These are phyloP conservation scores for Hericium erinaceus DNA, from an alignment of 768 basidiomycete genomes.

Conservation along the genomic window DNA sequence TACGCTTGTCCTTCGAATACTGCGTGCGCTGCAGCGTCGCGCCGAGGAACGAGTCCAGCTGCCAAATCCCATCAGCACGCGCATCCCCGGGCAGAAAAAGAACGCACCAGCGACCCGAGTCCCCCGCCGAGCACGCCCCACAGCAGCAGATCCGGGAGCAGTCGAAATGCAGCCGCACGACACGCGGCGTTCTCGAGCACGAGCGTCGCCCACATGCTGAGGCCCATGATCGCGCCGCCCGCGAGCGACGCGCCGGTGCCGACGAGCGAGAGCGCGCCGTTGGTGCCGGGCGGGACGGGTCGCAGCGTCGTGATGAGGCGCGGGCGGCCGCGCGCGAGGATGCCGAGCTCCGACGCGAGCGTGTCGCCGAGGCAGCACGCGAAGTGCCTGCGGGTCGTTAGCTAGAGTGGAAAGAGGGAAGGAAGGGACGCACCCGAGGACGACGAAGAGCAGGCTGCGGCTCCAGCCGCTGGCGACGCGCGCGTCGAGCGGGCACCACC, in stretches of 20 bases:
- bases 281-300: constrained; percentile 79
- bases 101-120: constrained; percentile 68
- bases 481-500: constrained; percentile 57
- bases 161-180: constrained; percentile 26
- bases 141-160: constrained; percentile 35
- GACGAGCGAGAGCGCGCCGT: constrained; percentile 72
- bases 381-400: constrained; percentile 53
- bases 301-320: constrained; percentile 71
- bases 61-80: neutral
- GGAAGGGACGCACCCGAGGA: constrained; percentile 45
- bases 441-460: constrained; percentile 50
- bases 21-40: constrained; percentile 79
- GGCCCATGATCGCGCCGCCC: constrained; percentile 69
- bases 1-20: constrained; percentile 51
- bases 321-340: constrained; percentile 62
- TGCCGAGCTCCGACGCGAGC: constrained; percentile 88
- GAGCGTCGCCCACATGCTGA: constrained; percentile 45
- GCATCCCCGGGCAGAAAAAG: neutral
- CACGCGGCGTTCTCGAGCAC: constrained; percentile 55
- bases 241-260: constrained; percentile 66
- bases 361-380: constrained; percentile 88
- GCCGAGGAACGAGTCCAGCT: constrained; percentile 83
- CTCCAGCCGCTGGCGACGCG: constrained; percentile 41
- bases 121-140: constrained; percentile 65
- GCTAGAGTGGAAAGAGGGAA: neutral